Evolutionary conservation across 345 rosid species (phyloP), one percentile per base, ranked within the genome.

Genomic region (Lepidium africanum): DNA sequence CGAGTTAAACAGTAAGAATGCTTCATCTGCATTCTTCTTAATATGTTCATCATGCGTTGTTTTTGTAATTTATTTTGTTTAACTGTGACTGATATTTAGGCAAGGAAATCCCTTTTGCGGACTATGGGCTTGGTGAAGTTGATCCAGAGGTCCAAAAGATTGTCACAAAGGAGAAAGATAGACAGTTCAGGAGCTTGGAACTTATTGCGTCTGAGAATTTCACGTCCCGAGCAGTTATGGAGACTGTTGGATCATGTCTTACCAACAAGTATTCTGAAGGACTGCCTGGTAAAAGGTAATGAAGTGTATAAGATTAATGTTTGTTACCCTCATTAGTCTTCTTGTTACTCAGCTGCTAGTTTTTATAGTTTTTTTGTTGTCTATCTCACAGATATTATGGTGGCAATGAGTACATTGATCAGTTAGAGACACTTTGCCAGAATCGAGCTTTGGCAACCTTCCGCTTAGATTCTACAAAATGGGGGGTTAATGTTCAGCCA

Each of bases 401-500:
- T 74, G 96, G 97, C 66, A 93, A 93, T 67, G 91, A 90, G 76
- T 62, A 83, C 75, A 90, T 88, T 10, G 97, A 93, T 81, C 86
- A 86, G 79, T 89, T 90, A 69, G 98, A 93, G 80, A 90, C 71
- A 37, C 88, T 90, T 65, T 90, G 98, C 67, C 97, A 90, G 77
- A 71, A 84, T 19, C 84, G 95, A 72, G 97, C 98, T 65, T 75
- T 88, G 75, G 85, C 82, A 16, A 86, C 97, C 23, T 93, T 88
- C 84, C 86, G 78, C 48, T 70, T 93, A 50, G 96, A 90, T 70
- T 76, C 82, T 38, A 79, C 72, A 9, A 82, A 85, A 65, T 93
- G 98, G 98, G 97, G 96, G 6, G 96, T 93, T 40, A 93, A 93
- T 71, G 97, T 88, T 68, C 98, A 93, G 67, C 97, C 97, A 9